phyloP scores from a whole-genome alignment of 1,139 yeast species.

The Pichia sp. region DNA sequence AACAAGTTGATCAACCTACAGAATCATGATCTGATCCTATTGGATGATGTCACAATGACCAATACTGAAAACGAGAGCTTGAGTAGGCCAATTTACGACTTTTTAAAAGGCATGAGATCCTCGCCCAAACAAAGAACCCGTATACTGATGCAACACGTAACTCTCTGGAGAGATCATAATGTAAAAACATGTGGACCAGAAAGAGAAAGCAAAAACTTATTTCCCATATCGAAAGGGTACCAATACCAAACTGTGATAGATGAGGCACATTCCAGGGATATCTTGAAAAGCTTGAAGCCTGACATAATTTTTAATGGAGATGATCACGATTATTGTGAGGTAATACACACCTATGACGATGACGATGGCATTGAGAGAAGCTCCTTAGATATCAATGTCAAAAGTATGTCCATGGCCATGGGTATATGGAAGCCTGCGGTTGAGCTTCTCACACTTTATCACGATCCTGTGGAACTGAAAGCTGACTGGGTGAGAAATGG shows the following conservation, averaged over 20 bases:
- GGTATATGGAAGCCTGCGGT: constrained; percentile 50
- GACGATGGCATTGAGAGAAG: constrained; percentile 11
- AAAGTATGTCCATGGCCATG: constrained; percentile 56
- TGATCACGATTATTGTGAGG: constrained; percentile 52
- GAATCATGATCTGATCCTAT: constrained; percentile 39
- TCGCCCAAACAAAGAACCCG: constrained; percentile 22
- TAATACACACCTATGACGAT: constrained; percentile 28
- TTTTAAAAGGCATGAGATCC: too few relatives aligned
- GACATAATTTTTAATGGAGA: constrained; percentile 42
- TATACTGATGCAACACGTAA: constrained; percentile 43
- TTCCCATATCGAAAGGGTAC: constrained; percentile 34
- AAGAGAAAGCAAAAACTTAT: constrained; percentile 31
- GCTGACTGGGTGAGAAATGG: constrained; percentile 12
- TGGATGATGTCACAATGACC: constrained; percentile 41
- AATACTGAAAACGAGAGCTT: constrained; percentile 19
- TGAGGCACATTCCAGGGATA: constrained; percentile 25
- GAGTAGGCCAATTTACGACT: constrained; percentile 20
- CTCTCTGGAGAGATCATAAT: constrained; percentile 35
- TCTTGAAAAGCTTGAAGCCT: constrained; percentile 33
- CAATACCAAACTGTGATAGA: constrained; percentile 48
- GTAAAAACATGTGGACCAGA: constrained; percentile 36
- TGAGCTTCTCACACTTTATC: constrained; percentile 36
- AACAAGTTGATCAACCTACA: constrained; percentile 29
- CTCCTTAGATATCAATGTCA: constrained; percentile 40
- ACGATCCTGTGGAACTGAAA: constrained; percentile 13